phyloP scores from a whole-genome alignment of 1,284 basidiomycete genomes.

The Cystobasidiaceae sp. region DNA sequence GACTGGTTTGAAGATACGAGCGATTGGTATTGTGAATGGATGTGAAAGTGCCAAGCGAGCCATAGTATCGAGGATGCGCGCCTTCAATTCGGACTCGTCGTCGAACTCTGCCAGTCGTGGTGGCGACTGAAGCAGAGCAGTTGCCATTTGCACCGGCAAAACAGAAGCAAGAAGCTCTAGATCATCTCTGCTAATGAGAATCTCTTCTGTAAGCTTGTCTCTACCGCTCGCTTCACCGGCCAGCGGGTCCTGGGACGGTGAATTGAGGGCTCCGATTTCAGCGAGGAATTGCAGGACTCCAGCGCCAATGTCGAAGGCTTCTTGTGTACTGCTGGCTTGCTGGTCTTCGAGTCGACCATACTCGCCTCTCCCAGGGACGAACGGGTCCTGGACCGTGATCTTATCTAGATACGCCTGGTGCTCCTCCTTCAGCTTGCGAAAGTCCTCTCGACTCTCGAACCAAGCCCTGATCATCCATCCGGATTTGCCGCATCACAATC shows the following conservation, averaged over 20 bases:
- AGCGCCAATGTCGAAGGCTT: conserved; percentile 12
- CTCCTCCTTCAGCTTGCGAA: conserved; percentile 4
- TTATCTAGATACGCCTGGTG: neutral
- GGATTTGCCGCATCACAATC: too few species aligned
- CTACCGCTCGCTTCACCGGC: neutral
- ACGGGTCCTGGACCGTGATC: neutral
- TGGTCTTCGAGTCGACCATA: neutral
- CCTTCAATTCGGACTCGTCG: conserved; percentile 1
- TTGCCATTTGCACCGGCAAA: neutral
- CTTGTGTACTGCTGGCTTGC: neutral
- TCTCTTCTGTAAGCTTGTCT: neutral
- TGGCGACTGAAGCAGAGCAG: conserved; percentile 9
- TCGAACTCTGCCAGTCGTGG: neutral
- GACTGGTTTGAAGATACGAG: conserved; percentile 42
- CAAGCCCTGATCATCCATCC: conserved; percentile 27
- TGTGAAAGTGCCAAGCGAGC: conserved; percentile 42
- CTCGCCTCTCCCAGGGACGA: neutral
- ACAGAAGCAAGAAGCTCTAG: conserved; percentile 15
- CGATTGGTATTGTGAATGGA: conserved; percentile 38
- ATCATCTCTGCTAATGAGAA: conserved; percentile 1
- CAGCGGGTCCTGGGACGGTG: too few species aligned
- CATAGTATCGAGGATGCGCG: conserved; percentile 38
- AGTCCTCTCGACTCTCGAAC: conserved; percentile 19
- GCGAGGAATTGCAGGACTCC: conserved; percentile 17
- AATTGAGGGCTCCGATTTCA: conserved; percentile 9